These are phyloP conservation scores for Staphylotrichum longicolle DNA, from an alignment of 495 filamentous ascomycete genomes.

Conservation along the genomic window DNA sequence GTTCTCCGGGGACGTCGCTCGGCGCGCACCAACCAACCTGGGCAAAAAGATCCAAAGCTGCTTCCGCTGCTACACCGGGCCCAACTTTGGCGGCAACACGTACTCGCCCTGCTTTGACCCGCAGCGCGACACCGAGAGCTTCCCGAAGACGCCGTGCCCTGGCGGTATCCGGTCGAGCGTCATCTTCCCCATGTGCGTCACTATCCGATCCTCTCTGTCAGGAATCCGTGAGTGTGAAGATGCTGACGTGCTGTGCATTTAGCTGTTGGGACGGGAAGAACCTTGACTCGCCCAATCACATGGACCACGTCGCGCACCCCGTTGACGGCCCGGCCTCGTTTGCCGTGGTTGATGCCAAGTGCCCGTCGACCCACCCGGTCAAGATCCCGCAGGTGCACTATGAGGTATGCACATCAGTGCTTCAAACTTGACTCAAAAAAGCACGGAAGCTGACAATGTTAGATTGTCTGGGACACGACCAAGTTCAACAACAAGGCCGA, in stretches of 20 bases:
- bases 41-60: conserved; percentile 42
- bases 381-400: conserved; percentile 52
- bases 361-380: conserved; percentile 49
- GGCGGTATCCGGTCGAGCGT: conserved; percentile 51
- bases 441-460: background rate
- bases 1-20: conserved; percentile 46
- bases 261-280: conserved; percentile 56
- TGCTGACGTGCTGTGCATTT: background rate
- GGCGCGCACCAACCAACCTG: conserved; percentile 32
- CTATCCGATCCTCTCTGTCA: no score
- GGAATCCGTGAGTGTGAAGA: no score
- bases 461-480: conserved; percentile 51
- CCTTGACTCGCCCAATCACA: conserved; percentile 51
- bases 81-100: conserved; percentile 46
- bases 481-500: conserved; percentile 44
- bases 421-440: no score
- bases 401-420: conserved; percentile 35
- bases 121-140: conserved; percentile 41
- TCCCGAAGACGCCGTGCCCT: conserved; percentile 40
- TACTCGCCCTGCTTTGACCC: conserved; percentile 40
- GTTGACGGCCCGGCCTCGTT: conserved; percentile 47
- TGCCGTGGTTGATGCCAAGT: conserved; percentile 40
- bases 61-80: conserved; percentile 47
- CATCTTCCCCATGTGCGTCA: conserved; percentile 48
- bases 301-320: conserved; percentile 48